Evolutionary conservation across 1,284 basidiomycete genomes (phyloP), one percentile per base, ranked within the genome.

Genomic region (Ustilago esculenta): DNA sequence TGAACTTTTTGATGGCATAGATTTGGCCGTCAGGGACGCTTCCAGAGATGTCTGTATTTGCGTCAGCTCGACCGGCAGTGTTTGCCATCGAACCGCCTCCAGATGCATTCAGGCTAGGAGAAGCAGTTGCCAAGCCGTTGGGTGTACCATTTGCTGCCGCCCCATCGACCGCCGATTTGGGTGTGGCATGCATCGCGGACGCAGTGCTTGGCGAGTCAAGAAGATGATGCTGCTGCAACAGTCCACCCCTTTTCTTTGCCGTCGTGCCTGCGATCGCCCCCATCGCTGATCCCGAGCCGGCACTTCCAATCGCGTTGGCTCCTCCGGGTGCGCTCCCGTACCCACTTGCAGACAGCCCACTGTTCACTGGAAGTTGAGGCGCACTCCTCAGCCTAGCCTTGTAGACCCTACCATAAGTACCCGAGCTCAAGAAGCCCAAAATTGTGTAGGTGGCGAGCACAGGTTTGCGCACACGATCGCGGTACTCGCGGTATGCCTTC

Each of bases 1-100:
- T 99, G 86, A 98, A 98, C 83, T 98, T 99, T 85, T 99, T 99
- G 85, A 98, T 98, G 4, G 95, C 96, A 77, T 93, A 91, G 42
- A 81, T 56, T 40, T 73, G 70, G 15, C 43, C 47, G 33, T 69
- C 72, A 0, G 59, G 59, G 11, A 51, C 39, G 15, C 8, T 29
- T 25, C 12, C 24, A 2, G 33, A 12, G 8, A 20, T 0, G 5
- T 49, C 46, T 2, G 39, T 20, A 15, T 17, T 39, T 21, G 21
- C 17, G 32, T 50, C 51, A 10, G 44, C 14, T 27, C 44, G 33
- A 25, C 24, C 24, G 12, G 48, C n/a, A 5, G 52, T 12, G 17
- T 35, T 30, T 17, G 50, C 9, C 17, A 35, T 14, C 3, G 42
- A 23, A n/a, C 40, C 37, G 18, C 29, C 48, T 5, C 45, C 33